Conservation (phyloP, 495 filamentous ascomycete species). For the Podospora comata region DNA sequence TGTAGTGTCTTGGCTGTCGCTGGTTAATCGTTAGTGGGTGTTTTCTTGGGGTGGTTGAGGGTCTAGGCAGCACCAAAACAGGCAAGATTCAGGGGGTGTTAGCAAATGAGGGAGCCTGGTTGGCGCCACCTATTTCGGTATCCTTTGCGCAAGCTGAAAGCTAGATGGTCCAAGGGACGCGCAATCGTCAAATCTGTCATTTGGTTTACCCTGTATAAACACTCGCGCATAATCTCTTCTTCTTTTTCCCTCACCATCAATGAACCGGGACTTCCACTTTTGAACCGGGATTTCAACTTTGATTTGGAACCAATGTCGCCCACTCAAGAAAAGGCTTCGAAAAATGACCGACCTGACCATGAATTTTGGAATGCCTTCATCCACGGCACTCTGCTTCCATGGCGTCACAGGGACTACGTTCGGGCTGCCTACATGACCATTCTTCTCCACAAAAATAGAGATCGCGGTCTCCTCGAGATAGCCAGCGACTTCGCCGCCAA, state of each 20-base stretch:
- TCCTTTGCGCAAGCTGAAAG: slow-evolving; percentile 6
- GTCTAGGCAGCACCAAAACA: background rate
- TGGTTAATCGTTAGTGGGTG: background rate
- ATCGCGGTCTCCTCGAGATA: slow-evolving; percentile 18
- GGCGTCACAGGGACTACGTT: slow-evolving; percentile 16
- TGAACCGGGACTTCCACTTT: background rate
- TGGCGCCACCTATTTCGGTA: background rate
- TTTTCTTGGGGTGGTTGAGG: too few relatives aligned
- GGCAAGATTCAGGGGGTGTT: background rate
- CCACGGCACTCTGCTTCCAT: slow-evolving; percentile 3
- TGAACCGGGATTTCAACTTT: background rate
- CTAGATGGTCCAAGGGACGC: background rate
- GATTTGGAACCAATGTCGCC: background rate
- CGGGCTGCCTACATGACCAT: slow-evolving; percentile 14
- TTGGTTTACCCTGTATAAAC: background rate
- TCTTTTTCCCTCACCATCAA: background rate
- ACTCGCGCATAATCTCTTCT: background rate
- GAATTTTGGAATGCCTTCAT: slow-evolving; percentile 8
- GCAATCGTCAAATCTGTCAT: slow-evolving; percentile 1
- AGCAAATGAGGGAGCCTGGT: slow-evolving; percentile 12
- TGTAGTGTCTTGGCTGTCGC: background rate
- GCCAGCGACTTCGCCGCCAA: slow-evolving; percentile 21
- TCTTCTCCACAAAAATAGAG: background rate
- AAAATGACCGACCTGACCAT: background rate
- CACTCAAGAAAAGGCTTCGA: background rate